Evolutionary conservation across 2,329 filamentous ascomycete species (phyloP), one percentile per base, ranked within the genome.

Genomic region (Neonectria neomacrospora): DNA sequence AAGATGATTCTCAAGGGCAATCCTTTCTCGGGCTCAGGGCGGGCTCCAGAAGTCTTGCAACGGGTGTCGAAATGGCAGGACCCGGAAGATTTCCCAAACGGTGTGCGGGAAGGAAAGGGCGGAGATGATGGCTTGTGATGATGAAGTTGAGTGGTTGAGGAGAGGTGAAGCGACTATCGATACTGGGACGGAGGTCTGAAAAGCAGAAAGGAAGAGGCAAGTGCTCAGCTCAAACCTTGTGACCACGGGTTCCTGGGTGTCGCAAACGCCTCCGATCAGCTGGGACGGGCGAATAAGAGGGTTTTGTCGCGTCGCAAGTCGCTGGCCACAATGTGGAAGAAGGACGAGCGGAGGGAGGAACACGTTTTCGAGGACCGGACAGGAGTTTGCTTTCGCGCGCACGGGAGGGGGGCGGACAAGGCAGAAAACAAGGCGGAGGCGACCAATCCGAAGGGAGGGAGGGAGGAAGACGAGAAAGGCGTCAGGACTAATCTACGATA

Each of bases 191-290:
- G 71, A 74, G 70, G 69, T 77, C 73, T 76, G 73, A 73, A 71
- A 75, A 75, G 73, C 74, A 78, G 74, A 75, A 77, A 75, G 73
- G 73, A 75, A 76, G 75, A 78, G 74, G 72, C 76, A 75, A 73
- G 75, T 77, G 71, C 73, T 74, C 72, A 75, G 74, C 75, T 79
- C 75, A 75, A 79, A 79, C 77, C 78, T 77, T 73, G 67, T 72
- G 66, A 66, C 61, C 65, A 67, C 66, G 62, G 50, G 52, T 58
- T 65, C 63, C 63, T 68, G 55, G 58, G 53, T 64, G 66, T 71
- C 70, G 70, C 70, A 70, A 63, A 69, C 58, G 60, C 56, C 63
- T 70, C 67, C 52, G 42, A 56, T 63, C 58, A 69, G 53, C 56
- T 52, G 56, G 44, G 55, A 51, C 53, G 63, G 55, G 54, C 61